phyloP scores from a whole-genome alignment of 371 early-diverging fungal species.

The Paraphysoderma sedebokerense region DNA sequence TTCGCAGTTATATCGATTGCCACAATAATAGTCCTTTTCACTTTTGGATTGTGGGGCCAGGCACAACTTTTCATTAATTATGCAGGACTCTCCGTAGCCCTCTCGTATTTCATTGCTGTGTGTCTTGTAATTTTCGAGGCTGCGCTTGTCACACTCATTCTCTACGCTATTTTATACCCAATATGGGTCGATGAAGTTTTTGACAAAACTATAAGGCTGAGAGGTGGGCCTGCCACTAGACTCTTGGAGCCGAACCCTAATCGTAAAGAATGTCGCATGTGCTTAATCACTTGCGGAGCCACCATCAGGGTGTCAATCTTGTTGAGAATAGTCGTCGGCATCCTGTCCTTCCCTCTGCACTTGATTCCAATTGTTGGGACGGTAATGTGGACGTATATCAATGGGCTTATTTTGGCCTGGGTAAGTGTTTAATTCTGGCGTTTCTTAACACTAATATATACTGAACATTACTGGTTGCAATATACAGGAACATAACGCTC shows the following conservation, averaged over 20 bases:
- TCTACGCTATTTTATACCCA: background rate
- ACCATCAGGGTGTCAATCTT: background rate
- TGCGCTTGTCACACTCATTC: background rate
- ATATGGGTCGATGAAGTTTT: background rate
- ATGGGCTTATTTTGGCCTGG: background rate
- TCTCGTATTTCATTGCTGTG: background rate
- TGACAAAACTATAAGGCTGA: background rate
- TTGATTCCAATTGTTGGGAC: background rate
- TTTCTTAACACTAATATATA: no score
- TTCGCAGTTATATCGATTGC: background rate
- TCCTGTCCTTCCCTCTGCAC: background rate
- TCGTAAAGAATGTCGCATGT: background rate
- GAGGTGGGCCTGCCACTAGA: background rate
- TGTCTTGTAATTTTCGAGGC: background rate
- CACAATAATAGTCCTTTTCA: background rate
- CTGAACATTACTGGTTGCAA: no score
- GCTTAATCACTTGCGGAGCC: background rate
- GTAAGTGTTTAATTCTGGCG: no score
- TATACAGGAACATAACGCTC: no score
- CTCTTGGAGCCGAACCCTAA: background rate
- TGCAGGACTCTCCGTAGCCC: background rate
- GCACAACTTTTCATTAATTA: background rate
- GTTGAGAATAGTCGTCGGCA: background rate
- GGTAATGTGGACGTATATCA: background rate
- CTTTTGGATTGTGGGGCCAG: background rate